phyloP scores from a whole-genome alignment of 148 eudicot species.

The Rheum nobile region DNA sequence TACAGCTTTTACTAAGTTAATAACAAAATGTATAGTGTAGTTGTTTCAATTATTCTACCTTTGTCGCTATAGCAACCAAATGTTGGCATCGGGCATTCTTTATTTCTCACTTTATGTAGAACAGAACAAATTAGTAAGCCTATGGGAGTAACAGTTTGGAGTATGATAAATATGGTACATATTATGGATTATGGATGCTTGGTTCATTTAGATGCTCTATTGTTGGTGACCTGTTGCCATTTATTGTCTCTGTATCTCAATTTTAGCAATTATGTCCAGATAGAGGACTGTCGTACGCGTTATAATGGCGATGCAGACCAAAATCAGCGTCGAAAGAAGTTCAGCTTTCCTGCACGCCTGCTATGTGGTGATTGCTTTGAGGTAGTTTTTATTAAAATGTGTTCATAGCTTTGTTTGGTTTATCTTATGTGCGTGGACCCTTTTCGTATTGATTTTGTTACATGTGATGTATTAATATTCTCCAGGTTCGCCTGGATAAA shows the following conservation, averaged over 20 bases:
- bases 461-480: conserved; percentile 3
- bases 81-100: not conserved
- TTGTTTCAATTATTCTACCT: not conserved
- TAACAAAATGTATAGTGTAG: not conserved
- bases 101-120: not conserved
- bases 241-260: not conserved
- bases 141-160: not conserved
- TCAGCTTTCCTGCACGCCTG: conserved; percentile 86
- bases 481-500: conserved; percentile 68
- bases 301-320: conserved; percentile 97
- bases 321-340: conserved; percentile 87
- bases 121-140: not conserved
- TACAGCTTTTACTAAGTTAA: not conserved
- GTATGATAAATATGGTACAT: not conserved
- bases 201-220: not conserved
- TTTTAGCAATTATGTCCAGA: conserved; percentile 28
- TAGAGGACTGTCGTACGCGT: conserved; percentile 94
- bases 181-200: not conserved
- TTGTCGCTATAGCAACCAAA: not conserved
- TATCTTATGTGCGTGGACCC: not conserved
- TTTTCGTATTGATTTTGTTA: not conserved
- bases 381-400: conserved; percentile 27
- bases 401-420: not conserved
- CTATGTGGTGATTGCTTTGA: conserved; percentile 96
- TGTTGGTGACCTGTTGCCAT: not conserved